Percentiles rank a stretch among this genome's conserved stretches.
Conservation (phyloP, 2,329 filamentous ascomycete species). For the Ceratocystis albifundus region DNA sequence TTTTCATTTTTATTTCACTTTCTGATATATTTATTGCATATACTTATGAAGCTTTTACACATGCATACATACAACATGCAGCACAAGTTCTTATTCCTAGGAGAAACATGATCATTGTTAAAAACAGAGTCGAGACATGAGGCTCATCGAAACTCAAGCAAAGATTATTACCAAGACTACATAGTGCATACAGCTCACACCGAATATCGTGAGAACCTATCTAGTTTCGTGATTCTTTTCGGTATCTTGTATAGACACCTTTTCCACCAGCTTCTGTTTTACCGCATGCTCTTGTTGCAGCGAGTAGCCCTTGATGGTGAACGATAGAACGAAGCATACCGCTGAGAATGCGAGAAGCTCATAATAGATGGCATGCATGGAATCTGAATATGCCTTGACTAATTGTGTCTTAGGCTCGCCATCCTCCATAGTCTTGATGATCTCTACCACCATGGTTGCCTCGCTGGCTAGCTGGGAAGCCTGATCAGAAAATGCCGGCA, state of each 20-base stretch:
- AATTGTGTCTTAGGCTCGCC: constrained; percentile 27
- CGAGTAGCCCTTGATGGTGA: constrained; percentile 28
- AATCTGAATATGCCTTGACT: constrained; percentile 30
- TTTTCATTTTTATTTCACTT: neutral
- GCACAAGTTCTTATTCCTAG: no score
- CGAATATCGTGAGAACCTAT: constrained; percentile 37
- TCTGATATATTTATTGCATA: constrained; percentile 11
- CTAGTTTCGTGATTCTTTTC: neutral
- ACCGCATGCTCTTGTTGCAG: constrained; percentile 30
- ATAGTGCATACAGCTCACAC: constrained; percentile 34
- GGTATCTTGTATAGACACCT: neutral
- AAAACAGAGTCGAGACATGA: neutral
- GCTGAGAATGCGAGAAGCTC: constrained; percentile 29
- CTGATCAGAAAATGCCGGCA: constrained; percentile 35
- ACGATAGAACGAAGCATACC: constrained; percentile 29
- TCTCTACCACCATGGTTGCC: constrained; percentile 46
- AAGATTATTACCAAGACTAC: constrained; percentile 32
- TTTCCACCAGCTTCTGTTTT: constrained; percentile 22
- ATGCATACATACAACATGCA: constrained; percentile 29
- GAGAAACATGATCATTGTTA: neutral
- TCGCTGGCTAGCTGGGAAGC: constrained; percentile 43
- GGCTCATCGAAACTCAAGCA: neutral
- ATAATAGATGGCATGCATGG: constrained; percentile 30
- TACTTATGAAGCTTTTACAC: constrained; percentile 29
- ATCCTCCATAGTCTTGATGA: constrained; percentile 43